Conservation (phyloP, 1,284 basidiomycete genomes). For the Heterobasidion parviporum region DNA sequence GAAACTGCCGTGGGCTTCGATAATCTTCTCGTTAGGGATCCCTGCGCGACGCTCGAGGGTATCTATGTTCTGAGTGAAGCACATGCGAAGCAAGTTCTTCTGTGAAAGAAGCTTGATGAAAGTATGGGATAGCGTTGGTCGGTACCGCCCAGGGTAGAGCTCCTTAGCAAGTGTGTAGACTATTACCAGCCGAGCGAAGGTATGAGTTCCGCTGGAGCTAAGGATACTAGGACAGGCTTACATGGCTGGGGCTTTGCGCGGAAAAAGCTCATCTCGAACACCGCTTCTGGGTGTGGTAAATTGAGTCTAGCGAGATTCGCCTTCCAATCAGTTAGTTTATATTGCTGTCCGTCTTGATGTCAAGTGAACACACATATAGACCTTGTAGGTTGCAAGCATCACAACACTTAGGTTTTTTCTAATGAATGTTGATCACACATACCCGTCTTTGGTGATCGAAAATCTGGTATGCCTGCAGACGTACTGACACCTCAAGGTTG, state of each 20-base stretch:
- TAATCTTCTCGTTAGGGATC: slow-evolving; percentile 63
- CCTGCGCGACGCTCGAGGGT: slow-evolving; percentile 86
- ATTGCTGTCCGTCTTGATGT: background rate
- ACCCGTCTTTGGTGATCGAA: slow-evolving; percentile 72
- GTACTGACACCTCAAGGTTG: slow-evolving; percentile 56
- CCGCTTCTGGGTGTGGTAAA: slow-evolving; percentile 74
- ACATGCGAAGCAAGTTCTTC: slow-evolving; percentile 59
- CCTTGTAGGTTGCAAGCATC: background rate
- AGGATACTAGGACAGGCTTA: slow-evolving; percentile 24
- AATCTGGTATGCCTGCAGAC: slow-evolving; percentile 76
- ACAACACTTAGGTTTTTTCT: background rate
- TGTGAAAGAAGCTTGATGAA: slow-evolving; percentile 76
- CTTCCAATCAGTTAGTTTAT: slow-evolving; percentile 25
- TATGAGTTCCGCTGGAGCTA: background rate
- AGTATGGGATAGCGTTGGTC: slow-evolving; percentile 85
- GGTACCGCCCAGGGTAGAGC: slow-evolving; percentile 81
- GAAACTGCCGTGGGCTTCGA: slow-evolving; percentile 95
- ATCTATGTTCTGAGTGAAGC: slow-evolving; percentile 90
- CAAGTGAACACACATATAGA: background rate
- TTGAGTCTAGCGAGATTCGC: slow-evolving; percentile 67
- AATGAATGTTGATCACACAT: slow-evolving; percentile 9
- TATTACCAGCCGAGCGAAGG: slow-evolving; percentile 13
- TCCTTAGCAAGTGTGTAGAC: slow-evolving; percentile 88
- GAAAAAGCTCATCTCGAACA: slow-evolving; percentile 76
- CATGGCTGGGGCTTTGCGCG: slow-evolving; percentile 64